Base-by-base conservation (phyloP, 106 monocot genomes). In the Narthecium ossifragum region DNA sequence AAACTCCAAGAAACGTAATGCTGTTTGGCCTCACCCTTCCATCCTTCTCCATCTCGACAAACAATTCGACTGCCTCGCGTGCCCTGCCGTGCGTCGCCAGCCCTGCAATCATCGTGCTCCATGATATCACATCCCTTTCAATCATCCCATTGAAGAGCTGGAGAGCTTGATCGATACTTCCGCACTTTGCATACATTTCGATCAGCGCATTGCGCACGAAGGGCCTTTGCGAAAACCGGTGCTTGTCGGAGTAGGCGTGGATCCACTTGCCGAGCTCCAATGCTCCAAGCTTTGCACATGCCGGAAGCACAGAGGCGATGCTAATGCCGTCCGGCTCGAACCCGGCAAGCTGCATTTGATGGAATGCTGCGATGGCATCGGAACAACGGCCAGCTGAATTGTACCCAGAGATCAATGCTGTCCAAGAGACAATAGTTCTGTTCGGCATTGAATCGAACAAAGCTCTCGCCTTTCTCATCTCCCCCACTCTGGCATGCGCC, bases 221-320 rank as follows among this genome's bases (percentile, higher is more conserved):
- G 1, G 69, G 71, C 38, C 64, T 83, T 0, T n/a, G 15, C 8
- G 75, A 59, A 13, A 86, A 26, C 1, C 62, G 56, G 21, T 66
- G 80, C 69, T 64, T 79, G 9, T 69, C 67, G 1, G 79, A 50
- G 62, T 70, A 90, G 14, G 62, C 54, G 31, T 94, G 85, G 25
- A 94, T 79, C 94, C 94, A 94, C 21, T 64, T 74, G 0, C 94
- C 94, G 2, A 83, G 69, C 72, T 83, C 90, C 29, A 94, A 64
- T 8, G 82, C 80, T 29, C 85, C 88, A 0, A 93, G 74, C 17
- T 72, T 74, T 8, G 82, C 68, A 36, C 94, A 94, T 0, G 94
- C 82, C 6, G 90, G 78, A 8, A 90, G 61, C 11, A 90, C 80
- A 0, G 83, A 81, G 18, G 80, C 78, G 22, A 92, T 40, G 47